A percentile compares a stretch with the other conserved stretches of the same genome.
Evolutionary conservation across 495 filamentous ascomycete genomes (phyloP).

Genomic region (Penicillium diatomitis): DNA sequence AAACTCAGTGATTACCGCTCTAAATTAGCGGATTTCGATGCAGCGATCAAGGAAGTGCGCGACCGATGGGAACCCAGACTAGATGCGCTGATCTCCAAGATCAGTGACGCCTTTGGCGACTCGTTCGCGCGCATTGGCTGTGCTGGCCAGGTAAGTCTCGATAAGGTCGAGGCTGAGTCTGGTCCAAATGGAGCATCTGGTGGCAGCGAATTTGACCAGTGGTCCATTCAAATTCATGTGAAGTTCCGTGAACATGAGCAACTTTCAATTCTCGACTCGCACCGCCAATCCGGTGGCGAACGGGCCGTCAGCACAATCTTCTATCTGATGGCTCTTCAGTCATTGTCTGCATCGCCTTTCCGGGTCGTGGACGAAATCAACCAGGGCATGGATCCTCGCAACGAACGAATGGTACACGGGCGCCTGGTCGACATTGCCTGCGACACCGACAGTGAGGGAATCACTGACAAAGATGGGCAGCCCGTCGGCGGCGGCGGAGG

Average conservation of each 20-base stretch:
- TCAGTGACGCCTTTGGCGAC: conserved; percentile 80
- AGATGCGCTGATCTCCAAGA: conserved; percentile 65
- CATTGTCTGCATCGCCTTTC: conserved; percentile 92
- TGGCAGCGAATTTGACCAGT: conserved; percentile 79
- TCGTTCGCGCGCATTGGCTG: conserved; percentile 92
- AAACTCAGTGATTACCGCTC: conserved; percentile 36
- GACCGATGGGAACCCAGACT: conserved; percentile 74
- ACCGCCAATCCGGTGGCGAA: conserved; percentile 94
- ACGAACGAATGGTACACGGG: conserved; percentile 95
- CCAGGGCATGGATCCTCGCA: conserved; percentile 97
- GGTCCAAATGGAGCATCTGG: conserved; percentile 38
- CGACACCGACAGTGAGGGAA: conserved; percentile 15
- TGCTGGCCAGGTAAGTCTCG: conserved; percentile 79
- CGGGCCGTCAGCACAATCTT: conserved; percentile 96
- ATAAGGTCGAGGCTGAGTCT: conserved; percentile 31
- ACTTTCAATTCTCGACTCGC: conserved; percentile 74
- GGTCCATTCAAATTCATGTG: conserved; percentile 89
- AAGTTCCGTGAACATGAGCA: conserved; percentile 84
- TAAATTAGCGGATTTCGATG: conserved; percentile 41
- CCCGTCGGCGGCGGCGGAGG: conserved; percentile 26
- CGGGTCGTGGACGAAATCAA: conserved; percentile 99
- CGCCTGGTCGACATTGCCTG: conserved; percentile 95
- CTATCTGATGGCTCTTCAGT: conserved; percentile 97
- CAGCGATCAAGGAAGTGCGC: conserved; percentile 49
- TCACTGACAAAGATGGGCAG: conserved; percentile 12